phyloP scores from a whole-genome alignment of 1,139 yeast genomes.

The Geotrichum aggregatum region DNA sequence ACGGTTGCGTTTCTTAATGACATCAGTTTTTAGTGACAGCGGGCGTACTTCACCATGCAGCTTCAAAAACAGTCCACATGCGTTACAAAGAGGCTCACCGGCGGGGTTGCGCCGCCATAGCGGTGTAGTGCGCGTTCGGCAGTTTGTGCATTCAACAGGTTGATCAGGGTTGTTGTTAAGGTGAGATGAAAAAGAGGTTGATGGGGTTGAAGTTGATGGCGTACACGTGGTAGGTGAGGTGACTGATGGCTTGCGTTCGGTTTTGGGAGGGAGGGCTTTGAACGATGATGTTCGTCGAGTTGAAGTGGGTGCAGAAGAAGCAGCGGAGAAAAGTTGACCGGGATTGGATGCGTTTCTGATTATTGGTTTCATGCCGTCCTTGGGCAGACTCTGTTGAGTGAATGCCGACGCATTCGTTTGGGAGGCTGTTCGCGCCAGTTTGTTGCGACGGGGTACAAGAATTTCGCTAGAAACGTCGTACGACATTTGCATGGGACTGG shows the following conservation, averaged over 20 bases:
- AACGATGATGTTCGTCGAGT: background rate
- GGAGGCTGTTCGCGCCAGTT: constrained; percentile 30
- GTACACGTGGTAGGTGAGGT: constrained; percentile 1
- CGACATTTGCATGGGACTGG: constrained; percentile 4
- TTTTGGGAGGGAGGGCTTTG: background rate
- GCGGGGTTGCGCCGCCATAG: constrained; percentile 88
- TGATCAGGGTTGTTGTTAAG: constrained; percentile 12
- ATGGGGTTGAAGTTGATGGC: background rate
- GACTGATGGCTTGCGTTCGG: constrained; percentile 2
- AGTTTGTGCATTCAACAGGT: constrained; percentile 60
- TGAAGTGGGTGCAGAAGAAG: constrained; percentile 21
- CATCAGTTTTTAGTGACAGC: constrained; percentile 79
- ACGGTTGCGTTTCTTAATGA: constrained; percentile 67
- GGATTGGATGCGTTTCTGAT: constrained; percentile 16
- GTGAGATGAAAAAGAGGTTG: constrained; percentile 9
- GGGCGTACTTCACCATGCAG: constrained; percentile 91
- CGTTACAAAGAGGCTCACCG: constrained; percentile 88
- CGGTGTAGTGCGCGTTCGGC: constrained; percentile 87
- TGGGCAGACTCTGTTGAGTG: background rate
- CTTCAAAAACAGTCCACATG: constrained; percentile 84
- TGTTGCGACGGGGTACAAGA: constrained; percentile 24
- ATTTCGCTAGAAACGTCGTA: constrained; percentile 15
- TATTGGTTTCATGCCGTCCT: background rate
- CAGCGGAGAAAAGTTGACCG: constrained; percentile 15
- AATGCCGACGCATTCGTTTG: constrained; percentile 28